Conservation (phyloP, 1,284 basidiomycete genomes). For the Austroboletus sp. region DNA sequence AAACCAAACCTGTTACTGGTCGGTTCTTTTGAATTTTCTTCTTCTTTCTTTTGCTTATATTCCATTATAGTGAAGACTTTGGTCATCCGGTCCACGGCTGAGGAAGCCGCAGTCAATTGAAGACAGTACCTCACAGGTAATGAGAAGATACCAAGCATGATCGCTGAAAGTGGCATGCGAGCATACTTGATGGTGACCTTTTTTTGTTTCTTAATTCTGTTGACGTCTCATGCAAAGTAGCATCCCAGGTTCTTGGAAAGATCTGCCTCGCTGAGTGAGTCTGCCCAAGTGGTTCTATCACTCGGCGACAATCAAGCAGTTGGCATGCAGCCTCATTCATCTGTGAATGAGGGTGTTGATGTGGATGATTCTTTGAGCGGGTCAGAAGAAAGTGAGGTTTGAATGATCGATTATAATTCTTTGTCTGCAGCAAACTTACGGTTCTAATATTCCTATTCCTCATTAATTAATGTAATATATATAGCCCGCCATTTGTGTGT, state of each 20-base stretch:
- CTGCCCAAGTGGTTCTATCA: constrained; percentile 6
- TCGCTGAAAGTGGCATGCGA: constrained; percentile 62
- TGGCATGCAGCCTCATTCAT: neutral
- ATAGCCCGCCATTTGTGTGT: too few relatives aligned
- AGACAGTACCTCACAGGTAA: constrained; percentile 46
- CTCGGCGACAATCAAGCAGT: constrained; percentile 10
- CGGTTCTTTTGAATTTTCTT: neutral
- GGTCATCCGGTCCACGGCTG: constrained; percentile 68
- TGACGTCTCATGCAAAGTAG: constrained; percentile 15
- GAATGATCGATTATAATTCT: constrained; percentile 1
- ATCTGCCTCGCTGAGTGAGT: constrained; percentile 5
- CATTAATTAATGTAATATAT: too few relatives aligned
- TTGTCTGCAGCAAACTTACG: neutral
- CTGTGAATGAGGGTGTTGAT: constrained; percentile 7
- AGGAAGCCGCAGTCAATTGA: constrained; percentile 73
- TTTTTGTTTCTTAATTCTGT: neutral
- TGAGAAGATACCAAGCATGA: constrained; percentile 51
- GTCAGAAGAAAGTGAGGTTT: constrained; percentile 28
- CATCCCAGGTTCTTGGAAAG: constrained; percentile 25
- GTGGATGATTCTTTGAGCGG: constrained; percentile 5
- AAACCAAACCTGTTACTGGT: constrained; percentile 63
- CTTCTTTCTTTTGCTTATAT: neutral
- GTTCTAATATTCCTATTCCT: too few relatives aligned
- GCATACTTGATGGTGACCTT: constrained; percentile 57
- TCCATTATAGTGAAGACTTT: constrained; percentile 63